phyloP scores from a whole-genome alignment of 2,329 filamentous ascomycete species.

The Orbilia oligospora region DNA sequence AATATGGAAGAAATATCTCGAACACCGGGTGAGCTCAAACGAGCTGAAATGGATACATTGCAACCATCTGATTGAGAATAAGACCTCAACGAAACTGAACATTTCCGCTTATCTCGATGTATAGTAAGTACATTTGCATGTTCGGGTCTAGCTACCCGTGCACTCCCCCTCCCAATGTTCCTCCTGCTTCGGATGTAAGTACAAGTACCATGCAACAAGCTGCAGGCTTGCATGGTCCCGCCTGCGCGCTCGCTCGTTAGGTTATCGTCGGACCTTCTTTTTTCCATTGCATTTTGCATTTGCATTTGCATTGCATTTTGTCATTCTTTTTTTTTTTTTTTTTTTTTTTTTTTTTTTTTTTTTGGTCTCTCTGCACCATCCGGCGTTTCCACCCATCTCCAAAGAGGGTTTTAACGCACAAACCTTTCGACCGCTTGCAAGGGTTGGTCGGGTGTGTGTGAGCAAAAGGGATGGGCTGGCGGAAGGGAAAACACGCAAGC shows the following conservation, averaged over 20 bases:
- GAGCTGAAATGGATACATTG: slow-evolving; percentile 14
- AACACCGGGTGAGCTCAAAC: slow-evolving; percentile 14
- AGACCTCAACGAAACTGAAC: slow-evolving; percentile 14
- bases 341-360: not conserved
- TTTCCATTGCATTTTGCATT: slow-evolving; percentile 57
- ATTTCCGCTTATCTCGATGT: not conserved
- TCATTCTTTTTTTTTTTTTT: not conserved
- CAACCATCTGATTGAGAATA: slow-evolving; percentile 31
- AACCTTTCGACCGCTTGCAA: slow-evolving; percentile 23
- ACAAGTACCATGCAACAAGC: slow-evolving; percentile 27
- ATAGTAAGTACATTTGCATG: not conserved
- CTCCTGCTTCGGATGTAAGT: slow-evolving; percentile 46
- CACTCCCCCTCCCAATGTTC: slow-evolving; percentile 18
- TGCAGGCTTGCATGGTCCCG: slow-evolving; percentile 54
- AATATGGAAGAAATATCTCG: slow-evolving; percentile 30
- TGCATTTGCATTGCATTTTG: slow-evolving; percentile 10
- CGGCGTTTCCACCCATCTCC: slow-evolving; percentile 48
- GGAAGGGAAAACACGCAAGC: slow-evolving; percentile 58
- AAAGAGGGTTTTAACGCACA: slow-evolving; percentile 50
- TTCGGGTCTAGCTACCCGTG: slow-evolving; percentile 18
- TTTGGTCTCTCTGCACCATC: slow-evolving; percentile 17
- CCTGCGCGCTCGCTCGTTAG: slow-evolving; percentile 60
- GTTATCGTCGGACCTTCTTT: slow-evolving; percentile 61
- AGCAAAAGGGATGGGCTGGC: slow-evolving; percentile 26
- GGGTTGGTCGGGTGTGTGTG: slow-evolving; percentile 25